Evolutionary conservation across 495 filamentous ascomycete genomes (phyloP).

Genomic region (Trichoderma virens): DNA sequence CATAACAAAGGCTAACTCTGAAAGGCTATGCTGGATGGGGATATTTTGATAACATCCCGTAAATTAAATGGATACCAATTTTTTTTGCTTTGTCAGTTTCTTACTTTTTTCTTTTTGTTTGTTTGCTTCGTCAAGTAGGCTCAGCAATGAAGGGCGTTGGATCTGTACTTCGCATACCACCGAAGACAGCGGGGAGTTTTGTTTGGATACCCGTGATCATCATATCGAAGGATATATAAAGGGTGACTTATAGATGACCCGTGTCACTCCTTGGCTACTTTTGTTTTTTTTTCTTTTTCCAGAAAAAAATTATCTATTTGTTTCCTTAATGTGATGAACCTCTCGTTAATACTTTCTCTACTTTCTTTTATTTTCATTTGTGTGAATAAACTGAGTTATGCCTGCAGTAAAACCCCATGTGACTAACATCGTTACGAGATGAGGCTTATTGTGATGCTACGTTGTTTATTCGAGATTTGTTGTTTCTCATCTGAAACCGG

Average conservation of each 20-base stretch:
- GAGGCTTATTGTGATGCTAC: too few species aligned
- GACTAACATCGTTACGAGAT: too few species aligned
- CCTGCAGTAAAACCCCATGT: too few species aligned
- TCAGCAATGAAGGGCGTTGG: conserved; percentile 9
- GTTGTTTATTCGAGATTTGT: too few species aligned
- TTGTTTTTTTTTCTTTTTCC: background rate
- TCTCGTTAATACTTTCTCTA: too few species aligned
- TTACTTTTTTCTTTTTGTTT: too few species aligned
- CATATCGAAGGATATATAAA: conserved; percentile 6
- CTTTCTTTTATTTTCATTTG: too few species aligned
- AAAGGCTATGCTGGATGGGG: conserved; percentile 1
- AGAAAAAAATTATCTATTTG: background rate
- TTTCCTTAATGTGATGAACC: background rate
- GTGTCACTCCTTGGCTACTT: conserved; percentile 11
- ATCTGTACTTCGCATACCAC: conserved; percentile 3
- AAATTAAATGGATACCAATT: conserved; percentile 9
- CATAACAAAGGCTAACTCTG: background rate
- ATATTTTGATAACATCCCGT: conserved; percentile 2
- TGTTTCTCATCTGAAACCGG: too few species aligned
- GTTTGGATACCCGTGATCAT: conserved; percentile 1
- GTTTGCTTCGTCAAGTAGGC: conserved; percentile 5
- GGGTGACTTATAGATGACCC: conserved; percentile 6
- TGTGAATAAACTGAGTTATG: too few species aligned
- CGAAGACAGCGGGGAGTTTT: conserved; percentile 7
- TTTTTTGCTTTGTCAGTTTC: background rate